These are phyloP conservation scores for Myriosclerotinia duriaeana DNA, from an alignment of 2,329 filamentous ascomycete genomes.

Conservation along the genomic window DNA sequence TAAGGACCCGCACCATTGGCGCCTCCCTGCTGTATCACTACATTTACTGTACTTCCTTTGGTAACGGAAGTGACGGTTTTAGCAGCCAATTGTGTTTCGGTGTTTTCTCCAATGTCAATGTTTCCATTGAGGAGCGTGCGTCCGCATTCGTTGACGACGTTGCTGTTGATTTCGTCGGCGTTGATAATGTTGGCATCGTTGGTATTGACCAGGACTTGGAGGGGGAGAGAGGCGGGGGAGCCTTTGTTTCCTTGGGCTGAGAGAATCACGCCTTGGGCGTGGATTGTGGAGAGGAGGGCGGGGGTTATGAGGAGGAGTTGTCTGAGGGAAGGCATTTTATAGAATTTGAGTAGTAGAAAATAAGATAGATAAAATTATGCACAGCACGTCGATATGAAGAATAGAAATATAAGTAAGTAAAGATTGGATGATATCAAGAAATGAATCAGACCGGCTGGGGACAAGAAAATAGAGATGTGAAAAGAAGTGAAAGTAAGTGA, in stretches of 20 bases:
- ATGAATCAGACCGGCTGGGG: constrained; percentile 9
- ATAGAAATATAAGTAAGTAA: background rate
- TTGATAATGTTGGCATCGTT: constrained; percentile 61
- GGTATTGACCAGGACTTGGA: constrained; percentile 59
- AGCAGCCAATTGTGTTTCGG: constrained; percentile 51
- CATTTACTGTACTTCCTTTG: constrained; percentile 47
- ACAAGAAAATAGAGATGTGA: background rate
- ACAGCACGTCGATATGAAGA: background rate
- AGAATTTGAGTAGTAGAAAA: background rate
- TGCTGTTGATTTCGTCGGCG: constrained; percentile 53
- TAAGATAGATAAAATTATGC: background rate
- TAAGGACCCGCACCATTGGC: constrained; percentile 57
- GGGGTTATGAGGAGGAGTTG: constrained; percentile 3
- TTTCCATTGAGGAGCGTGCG: constrained; percentile 60
- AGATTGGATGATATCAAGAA: background rate
- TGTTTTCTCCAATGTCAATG: constrained; percentile 60
- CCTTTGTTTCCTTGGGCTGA: constrained; percentile 15
- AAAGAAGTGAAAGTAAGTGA: background rate
- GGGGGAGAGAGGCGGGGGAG: constrained; percentile 5
- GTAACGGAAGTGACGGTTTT: constrained; percentile 51
- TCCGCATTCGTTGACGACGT: constrained; percentile 60
- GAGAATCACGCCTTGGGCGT: constrained; percentile 13
- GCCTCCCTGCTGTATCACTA: constrained; percentile 56
- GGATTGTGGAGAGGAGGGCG: background rate
- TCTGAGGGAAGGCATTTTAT: constrained; percentile 5